phyloP scores from a whole-genome alignment of 768 basidiomycete genomes.

The Sarcomyxa edulis region DNA sequence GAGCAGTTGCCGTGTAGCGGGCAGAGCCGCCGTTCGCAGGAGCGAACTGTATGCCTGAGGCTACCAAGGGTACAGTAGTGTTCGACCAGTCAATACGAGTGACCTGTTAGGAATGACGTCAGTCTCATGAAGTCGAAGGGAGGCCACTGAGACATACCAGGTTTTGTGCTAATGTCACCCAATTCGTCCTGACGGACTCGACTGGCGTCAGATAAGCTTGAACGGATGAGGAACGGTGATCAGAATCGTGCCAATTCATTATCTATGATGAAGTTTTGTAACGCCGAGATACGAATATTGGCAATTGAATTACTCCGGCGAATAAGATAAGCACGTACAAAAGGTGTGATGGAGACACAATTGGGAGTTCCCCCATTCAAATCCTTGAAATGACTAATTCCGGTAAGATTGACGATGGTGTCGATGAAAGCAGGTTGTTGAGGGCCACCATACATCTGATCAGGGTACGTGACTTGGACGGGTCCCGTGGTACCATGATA shows the following conservation, averaged over 20 bases:
- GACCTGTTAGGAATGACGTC: conserved; percentile 22
- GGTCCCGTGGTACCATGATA: conserved; percentile 52
- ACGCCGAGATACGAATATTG: not conserved
- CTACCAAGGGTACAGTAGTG: conserved; percentile 29
- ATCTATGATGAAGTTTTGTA: conserved; percentile 17
- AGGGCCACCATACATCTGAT: conserved; percentile 51
- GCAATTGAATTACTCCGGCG: not conserved
- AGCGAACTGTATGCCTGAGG: conserved; percentile 43
- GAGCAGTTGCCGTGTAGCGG: conserved; percentile 34
- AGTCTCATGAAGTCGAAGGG: not conserved
- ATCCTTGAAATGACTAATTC: conserved; percentile 42
- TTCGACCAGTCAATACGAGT: conserved; percentile 38
- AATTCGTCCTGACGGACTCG: conserved; percentile 38
- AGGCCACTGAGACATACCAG: conserved; percentile 18
- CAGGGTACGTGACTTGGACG: conserved; percentile 48
- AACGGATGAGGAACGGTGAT: conserved; percentile 50
- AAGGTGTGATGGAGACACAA: conserved; percentile 50
- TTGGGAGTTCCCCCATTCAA: conserved; percentile 53
- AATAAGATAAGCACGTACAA: conserved; percentile 26
- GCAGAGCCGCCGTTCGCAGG: conserved; percentile 30
- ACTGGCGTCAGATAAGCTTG: conserved; percentile 52
- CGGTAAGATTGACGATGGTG: conserved; percentile 41
- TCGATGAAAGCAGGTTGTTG: conserved; percentile 44
- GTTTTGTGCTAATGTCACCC: conserved; percentile 41
- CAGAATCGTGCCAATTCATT: conserved; percentile 42